Base-by-base conservation (phyloP, 2,329 filamentous ascomycete species). In the Alternaria sp. region DNA sequence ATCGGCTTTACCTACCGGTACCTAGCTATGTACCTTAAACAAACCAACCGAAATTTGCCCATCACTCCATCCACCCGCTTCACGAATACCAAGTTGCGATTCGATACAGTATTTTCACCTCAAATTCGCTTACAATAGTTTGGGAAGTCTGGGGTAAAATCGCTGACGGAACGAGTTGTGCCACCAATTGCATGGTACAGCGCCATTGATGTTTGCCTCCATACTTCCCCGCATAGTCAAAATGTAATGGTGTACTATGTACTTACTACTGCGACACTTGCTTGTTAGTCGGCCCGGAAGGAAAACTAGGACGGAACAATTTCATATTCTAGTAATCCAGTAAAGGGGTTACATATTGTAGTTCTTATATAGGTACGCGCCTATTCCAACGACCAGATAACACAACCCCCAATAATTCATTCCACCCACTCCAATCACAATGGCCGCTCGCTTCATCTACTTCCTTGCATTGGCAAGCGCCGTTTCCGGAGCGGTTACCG, bases 111-210 rank as follows among this genome's bases (percentile, higher is more conserved):
- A 24, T 42, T 3, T n/a, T 52, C 31, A 50, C 61, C 58, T 54
- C 58, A 49, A 51, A 49, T 56, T 53, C 52, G 23, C 37, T 50
- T 58, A 28, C 42, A 41, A 34, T 31, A 49, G 34, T 24, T 39
- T 8, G 26, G 24, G 24, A 10, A 39, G 4, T 33, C 50, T 23
- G 51, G 51, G 56, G 46, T 48, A 44, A 44, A 40, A 10, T 29
- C n/a, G 45, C 39, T 33, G 41, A 46, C 48, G 58, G 58, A 61
- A 56, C 5, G 39, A 37, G 17, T 42, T 33, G 9, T 37, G 51
- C 61, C 61, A 54, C 61, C 58, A 63, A 63, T 63, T 54, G 61
- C 17, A 14, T 9, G 21, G 13, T 28, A 23, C 23, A 39, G 23
- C 49, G 21, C 51, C 44, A 21, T 11, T 17, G 9, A 34, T 34